Evolutionary conservation across 257 asterid species (phyloP).

Genomic region (Penstemon davidsonii): DNA sequence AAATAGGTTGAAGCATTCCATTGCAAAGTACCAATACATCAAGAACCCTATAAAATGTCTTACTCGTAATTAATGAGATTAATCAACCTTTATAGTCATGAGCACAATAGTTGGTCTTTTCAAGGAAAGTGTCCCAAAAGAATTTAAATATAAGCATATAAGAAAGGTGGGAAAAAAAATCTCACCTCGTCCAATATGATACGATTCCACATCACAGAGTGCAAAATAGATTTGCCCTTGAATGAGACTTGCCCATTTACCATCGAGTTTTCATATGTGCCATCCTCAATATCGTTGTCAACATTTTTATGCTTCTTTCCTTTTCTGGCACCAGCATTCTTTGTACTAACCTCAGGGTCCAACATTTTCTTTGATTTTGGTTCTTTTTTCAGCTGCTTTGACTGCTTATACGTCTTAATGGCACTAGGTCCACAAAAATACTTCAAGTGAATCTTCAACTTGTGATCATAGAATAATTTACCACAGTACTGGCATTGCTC

Average conservation of each 20-base stretch:
- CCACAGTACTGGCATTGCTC: slow-evolving; percentile 79
- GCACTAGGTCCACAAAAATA: slow-evolving; percentile 86
- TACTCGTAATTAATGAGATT: no score
- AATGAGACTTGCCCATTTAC: slow-evolving; percentile 35
- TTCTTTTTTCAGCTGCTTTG: slow-evolving; percentile 74
- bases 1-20: slow-evolving; percentile 1
- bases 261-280: slow-evolving; percentile 32
- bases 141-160: not conserved
- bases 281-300: slow-evolving; percentile 40
- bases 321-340: slow-evolving; percentile 29
- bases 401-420: slow-evolving; percentile 67
- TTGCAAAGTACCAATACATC: not conserved
- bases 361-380: slow-evolving; percentile 35
- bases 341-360: slow-evolving; percentile 34
- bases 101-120: not conserved
- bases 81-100: not conserved
- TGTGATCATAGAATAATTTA: slow-evolving; percentile 46
- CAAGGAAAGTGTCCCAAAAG: not conserved
- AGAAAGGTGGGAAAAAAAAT: slow-evolving; percentile 4
- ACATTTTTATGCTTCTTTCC: slow-evolving; percentile 28
- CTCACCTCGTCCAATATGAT: slow-evolving; percentile 86
- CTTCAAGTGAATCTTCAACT: slow-evolving; percentile 64
- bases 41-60: no score
- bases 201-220: slow-evolving; percentile 81
- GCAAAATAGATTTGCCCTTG: slow-evolving; percentile 60